Base-by-base conservation (phyloP, 2,329 filamentous ascomycete species). In the Penicillium corylophilum region DNA sequence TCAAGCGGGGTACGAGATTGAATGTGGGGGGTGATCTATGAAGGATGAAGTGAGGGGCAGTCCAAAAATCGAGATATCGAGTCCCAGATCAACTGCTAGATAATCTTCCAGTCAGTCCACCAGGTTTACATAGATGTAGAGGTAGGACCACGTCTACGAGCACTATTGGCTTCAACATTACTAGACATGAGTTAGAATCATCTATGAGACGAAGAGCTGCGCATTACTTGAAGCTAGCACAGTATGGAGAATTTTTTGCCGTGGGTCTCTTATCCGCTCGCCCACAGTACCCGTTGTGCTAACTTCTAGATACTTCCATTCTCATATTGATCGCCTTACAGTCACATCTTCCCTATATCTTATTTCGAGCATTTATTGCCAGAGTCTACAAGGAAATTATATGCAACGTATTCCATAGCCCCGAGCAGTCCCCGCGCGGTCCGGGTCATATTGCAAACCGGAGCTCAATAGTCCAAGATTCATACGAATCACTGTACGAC, bases 371-470 rank as follows among this genome's bases (percentile, higher is more conserved):
- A 36, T 12, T 9, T 10, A 20, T 5, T 13, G 16, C n/a, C n/a
- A 16, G 18, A 8, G 6, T n/a, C 31, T 18, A 5, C 31, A 4
- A 35, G 31, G 31, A 20, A 43, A 7, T 8, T 38, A 31, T 15
- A 13, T 42, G 16, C 26, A 47, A 29, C 13, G 12, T 18, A 24
- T 8, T 24, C 24, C 22, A 16, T 16, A 10, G 3, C 39, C 39
- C 39, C 5, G 4, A 6, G 4, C 3, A 15, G 13, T 23, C 23
- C 40, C 40, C 23, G 39, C 31, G 12, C 46, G 24, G 28, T 22
- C 33, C 23, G 46, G 46, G 46, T 28, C 22, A 43, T 43, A 24
- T 44, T 49, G 40, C n/a, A 29, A 44, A 43, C 35, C 28, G 22
- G 38, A 38, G 39, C 12, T 20, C 13, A 48, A 28, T 4, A 10